These are phyloP conservation scores for Carex littledalei DNA, from an alignment of 176 grass and related monocot genomes.

Conservation along the genomic window DNA sequence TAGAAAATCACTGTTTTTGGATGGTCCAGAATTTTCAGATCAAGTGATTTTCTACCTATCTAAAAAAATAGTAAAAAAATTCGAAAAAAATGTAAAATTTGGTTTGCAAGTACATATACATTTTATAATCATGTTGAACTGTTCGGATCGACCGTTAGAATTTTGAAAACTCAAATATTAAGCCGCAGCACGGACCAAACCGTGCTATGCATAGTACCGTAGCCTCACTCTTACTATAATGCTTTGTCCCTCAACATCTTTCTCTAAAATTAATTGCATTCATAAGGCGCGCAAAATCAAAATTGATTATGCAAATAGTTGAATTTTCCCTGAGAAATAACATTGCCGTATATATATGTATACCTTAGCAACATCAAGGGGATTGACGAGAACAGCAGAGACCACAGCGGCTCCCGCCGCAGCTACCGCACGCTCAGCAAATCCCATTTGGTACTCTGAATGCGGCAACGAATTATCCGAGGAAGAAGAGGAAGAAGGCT, in stretches of 20 bases:
- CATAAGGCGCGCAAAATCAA: background rate
- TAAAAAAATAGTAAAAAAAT: no score
- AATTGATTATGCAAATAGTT: background rate
- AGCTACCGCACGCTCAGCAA: conserved; percentile 54
- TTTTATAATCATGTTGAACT: no score
- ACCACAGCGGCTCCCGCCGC: conserved; percentile 68
- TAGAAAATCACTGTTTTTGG: no score
- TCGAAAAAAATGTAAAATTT: no score
- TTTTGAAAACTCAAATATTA: no score
- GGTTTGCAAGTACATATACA: no score
- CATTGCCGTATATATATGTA: background rate
- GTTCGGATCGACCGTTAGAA: no score
- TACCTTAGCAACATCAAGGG: conserved; percentile 95
- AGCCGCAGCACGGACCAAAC: no score
- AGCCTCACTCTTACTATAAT: no score
- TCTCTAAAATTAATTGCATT: background rate
- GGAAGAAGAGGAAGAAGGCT: conserved; percentile 9
- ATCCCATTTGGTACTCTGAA: conserved; percentile 44
- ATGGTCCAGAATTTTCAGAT: no score
- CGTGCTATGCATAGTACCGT: no score
- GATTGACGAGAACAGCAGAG: conserved; percentile 84
- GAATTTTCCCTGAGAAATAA: background rate
- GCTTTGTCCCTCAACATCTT: background rate
- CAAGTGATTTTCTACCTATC: no score
- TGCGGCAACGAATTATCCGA: background rate